Base-by-base conservation (phyloP, 139 green algal species). In the Picochlorum sp. region DNA sequence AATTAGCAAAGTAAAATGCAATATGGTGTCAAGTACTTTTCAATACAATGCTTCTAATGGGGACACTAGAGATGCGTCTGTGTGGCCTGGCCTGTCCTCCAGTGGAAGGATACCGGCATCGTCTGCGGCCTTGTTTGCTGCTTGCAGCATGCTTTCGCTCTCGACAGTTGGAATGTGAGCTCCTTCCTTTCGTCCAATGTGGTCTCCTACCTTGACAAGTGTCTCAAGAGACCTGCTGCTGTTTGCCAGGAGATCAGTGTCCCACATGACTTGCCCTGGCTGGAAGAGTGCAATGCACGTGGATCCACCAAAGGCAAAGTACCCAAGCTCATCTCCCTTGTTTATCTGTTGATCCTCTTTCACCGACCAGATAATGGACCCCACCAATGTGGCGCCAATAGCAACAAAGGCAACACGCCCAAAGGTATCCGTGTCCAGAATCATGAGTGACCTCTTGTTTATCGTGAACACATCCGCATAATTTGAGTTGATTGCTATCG, bases 221-320 rank as follows among this genome's bases (percentile, higher is more conserved):
- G 73, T 82, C 55, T 82, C 76, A 49, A 82, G 68, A 23, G 57
- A 69, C 21, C 30, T 71, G 3, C 55, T 45, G 47, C 65, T 73
- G 62, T 73, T 75, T 18, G 3, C 32, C 30, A 66, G 9, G 2
- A 83, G 45, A 69, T 83, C 77, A 4, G 63, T 45, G 37, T 83
- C 77, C 45, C 73, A 73, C 4, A 20, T 23, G 1, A 79, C 63
- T 9, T 26, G 32, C 18, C 54, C 67, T 32, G 61, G 52, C 32
- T 65, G 44, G 47, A 82, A 79, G 47, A 81, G 41, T 11, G 63
- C 28, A 20, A 83, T 74, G 20, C 63, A 56, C 2, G 77, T 83
- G 49, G 28, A 63, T 26, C 77, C 77, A 9, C 77, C 77, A 70
- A 83, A 83, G 1, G 77, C 72, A 79, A 83, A 83, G 58, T 70